Evolutionary conservation across 108 stramenopile genomes (phyloP).

Genomic region (Cyclotella distinguenda): DNA sequence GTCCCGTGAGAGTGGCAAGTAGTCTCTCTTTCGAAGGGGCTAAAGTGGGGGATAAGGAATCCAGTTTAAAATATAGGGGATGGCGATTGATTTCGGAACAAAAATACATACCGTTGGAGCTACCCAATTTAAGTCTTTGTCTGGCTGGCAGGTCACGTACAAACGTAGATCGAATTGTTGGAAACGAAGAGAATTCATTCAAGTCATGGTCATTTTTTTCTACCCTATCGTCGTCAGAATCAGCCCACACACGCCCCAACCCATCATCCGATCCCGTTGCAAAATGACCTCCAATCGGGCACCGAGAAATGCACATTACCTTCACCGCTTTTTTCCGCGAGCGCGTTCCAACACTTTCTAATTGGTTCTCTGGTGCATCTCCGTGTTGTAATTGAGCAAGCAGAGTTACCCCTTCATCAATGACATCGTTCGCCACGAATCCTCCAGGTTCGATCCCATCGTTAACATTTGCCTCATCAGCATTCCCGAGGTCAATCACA

Average conservation of each 20-base stretch:
- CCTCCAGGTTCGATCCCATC: conserved; percentile 51
- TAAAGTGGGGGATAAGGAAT: conserved; percentile 4
- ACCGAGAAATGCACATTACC: conserved; percentile 86
- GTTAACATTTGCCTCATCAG: neutral
- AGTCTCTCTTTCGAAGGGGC: conserved; percentile 50
- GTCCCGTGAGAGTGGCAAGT: conserved; percentile 66
- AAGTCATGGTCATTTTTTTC: conserved; percentile 43
- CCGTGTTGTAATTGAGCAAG: conserved; percentile 77
- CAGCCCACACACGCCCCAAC: conserved; percentile 80
- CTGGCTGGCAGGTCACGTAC: conserved; percentile 2
- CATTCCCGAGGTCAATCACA: too few species aligned
- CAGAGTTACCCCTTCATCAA: conserved; percentile 75
- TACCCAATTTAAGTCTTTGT: neutral
- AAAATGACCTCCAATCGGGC: conserved; percentile 82
- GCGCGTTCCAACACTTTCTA: conserved; percentile 60
- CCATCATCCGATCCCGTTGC: conserved; percentile 92
- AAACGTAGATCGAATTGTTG: neutral
- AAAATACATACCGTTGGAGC: conserved; percentile 6
- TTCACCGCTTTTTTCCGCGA: conserved; percentile 61
- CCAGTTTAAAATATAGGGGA: neutral
- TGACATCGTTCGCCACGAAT: conserved; percentile 68
- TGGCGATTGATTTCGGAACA: neutral
- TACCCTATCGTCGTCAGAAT: conserved; percentile 59
- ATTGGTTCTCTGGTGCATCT: conserved; percentile 28
- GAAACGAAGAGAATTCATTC: conserved; percentile 5